phyloP scores from a whole-genome alignment of 345 rosid species.

The Tarenaya hassleriana region DNA sequence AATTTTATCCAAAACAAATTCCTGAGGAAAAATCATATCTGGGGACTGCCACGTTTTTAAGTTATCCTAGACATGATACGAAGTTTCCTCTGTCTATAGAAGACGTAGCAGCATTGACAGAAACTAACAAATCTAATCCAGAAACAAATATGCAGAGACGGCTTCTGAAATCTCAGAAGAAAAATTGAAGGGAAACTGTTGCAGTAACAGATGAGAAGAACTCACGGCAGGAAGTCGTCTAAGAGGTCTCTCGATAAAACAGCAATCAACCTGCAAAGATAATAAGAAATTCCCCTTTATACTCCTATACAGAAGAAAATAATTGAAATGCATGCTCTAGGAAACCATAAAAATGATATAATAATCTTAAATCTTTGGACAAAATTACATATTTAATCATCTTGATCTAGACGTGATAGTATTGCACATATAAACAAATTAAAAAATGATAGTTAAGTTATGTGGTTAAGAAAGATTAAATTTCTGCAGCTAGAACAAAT shows the following conservation, averaged over 20 bases:
- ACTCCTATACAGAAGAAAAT: constrained; percentile 2
- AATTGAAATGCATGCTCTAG: constrained; percentile 7
- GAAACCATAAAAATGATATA: constrained; percentile 5
- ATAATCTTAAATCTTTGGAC: constrained; percentile 9
- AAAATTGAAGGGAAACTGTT: background rate
- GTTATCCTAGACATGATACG: constrained; percentile 7
- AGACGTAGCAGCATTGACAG: constrained; percentile 13
- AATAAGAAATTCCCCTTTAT: background rate
- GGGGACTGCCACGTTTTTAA: constrained; percentile 9
- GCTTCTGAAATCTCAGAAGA: constrained; percentile 3
- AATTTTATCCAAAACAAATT: constrained; percentile 8
- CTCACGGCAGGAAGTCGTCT: constrained; percentile 68
- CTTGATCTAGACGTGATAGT: background rate
- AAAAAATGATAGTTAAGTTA: too few relatives aligned
- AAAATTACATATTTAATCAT: constrained; percentile 4
- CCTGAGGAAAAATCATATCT: constrained; percentile 1
- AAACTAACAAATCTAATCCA: background rate
- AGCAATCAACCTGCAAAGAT: constrained; percentile 63
- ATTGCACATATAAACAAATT: too few relatives aligned
- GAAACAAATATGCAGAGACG: background rate
- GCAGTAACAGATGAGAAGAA: constrained; percentile 17
- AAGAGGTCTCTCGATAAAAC: constrained; percentile 83
- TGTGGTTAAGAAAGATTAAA: too few relatives aligned
- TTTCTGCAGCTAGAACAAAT: too few relatives aligned
- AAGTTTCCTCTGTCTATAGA: background rate